These are phyloP conservation scores for Lyophyllum atratum DNA, from an alignment of 768 basidiomycete genomes.

Conservation along the genomic window DNA sequence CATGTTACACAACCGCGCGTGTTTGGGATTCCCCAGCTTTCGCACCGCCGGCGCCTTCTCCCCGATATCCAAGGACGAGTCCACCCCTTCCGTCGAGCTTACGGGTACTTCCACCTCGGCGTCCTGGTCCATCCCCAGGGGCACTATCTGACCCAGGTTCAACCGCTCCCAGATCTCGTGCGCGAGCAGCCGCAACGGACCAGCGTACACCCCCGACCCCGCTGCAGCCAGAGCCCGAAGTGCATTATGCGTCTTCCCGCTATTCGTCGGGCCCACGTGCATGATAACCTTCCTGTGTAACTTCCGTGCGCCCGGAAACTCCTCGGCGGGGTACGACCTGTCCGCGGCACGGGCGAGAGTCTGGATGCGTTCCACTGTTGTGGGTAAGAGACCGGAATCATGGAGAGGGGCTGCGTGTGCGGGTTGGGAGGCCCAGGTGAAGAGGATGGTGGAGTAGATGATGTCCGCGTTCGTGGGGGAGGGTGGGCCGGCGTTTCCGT, in stretches of 20 bases:
- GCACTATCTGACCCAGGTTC: constrained; percentile 87
- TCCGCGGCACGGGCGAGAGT: constrained; percentile 39
- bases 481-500: constrained; percentile 13
- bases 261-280: constrained; percentile 98
- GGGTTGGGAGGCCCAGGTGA: constrained; percentile 52
- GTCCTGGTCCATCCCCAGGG: constrained; percentile 57
- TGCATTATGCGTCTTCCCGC: constrained; percentile 95
- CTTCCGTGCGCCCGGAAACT: constrained; percentile 52
- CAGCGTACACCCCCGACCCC: constrained; percentile 77
- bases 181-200: constrained; percentile 89
- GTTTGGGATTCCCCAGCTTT: constrained; percentile 45
- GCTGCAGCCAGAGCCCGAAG: constrained; percentile 85
- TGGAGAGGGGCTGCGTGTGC: constrained; percentile 23
- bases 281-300: constrained; percentile 81
- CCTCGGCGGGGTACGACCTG: constrained; percentile 48
- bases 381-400: constrained; percentile 23
- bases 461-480: constrained; percentile 38
- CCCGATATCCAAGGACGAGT: constrained; percentile 32
- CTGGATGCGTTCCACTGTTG: constrained; percentile 39
- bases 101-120: constrained; percentile 36
- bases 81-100: constrained; percentile 22
- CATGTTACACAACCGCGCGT: constrained; percentile 76
- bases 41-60: constrained; percentile 24
- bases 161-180: constrained; percentile 93
- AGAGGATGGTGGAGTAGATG: constrained; percentile 55